Evolutionary conservation across 2,329 filamentous ascomycete genomes (phyloP), one percentile per base, ranked within the genome.

Genomic region (Clarireedia homoeocarpa): DNA sequence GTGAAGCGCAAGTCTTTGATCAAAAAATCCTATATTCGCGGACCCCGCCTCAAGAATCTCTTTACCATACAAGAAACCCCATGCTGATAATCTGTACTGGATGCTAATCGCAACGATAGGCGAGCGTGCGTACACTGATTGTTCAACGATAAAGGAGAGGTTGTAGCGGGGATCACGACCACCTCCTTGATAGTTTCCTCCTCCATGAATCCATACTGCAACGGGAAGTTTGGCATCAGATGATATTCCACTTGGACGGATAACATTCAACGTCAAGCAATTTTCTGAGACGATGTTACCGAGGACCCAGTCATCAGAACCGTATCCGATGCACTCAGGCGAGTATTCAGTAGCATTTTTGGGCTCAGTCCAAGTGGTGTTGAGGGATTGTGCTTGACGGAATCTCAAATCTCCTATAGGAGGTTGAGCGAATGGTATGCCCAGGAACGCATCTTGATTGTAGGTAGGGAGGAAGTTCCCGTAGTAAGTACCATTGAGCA

Each of bases 131-230:
- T 66, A 58, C 4, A 72, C 69, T 0, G 74, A 71, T 45, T 75
- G 71, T 17, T 72, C 59, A 1, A 84, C 76, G 46, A 84, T 76
- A 57, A 76, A 79, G 9, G 77, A 78, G 50, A 83, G 70, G 60
- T 84, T 84, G 65, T 84, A 85, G 26, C 79, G 71, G 14, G 73
- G 66, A 54, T 78, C 74, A 12, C 64, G 59, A 6, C 69, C 71
- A 24, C 58, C 59, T 3, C 77, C 77, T 63, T 71, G 63, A 42
- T 63, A 69, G 23, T 57, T 34, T 3, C 54, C 59, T 6, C 62
- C 62, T 1, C 74, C 69, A 60, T 82, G 74, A 44, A 83, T 81
- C 78, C 79, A 83, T 0, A 82, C 73, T 7, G 70, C 73, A 6
- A 83, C 75, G 73, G 81, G 17, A 78, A 71, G 36, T 65, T 73